Evolutionary conservation across 306 rosid genomes (phyloP).

Genomic region (barrel medic (Medicago truncatula)): MtrunA17r5.0-ANR NC_053046.1:10312501-10313000

Average conservation of each 20-base stretch:
- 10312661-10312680: too few species aligned
- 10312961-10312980: too few species aligned
- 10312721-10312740: slow-evolving; percentile 54
- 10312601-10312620: background rate
- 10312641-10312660: too few species aligned
- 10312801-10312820: slow-evolving; percentile 84
- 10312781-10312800: slow-evolving; percentile 86
- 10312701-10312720: background rate
- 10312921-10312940: background rate
- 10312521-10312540: too few species aligned
- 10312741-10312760: slow-evolving; percentile 70
- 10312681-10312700: background rate
- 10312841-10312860: background rate
- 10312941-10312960: too few species aligned
- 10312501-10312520: too few species aligned
- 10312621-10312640: background rate
- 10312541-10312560: too few species aligned
- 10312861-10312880: background rate
- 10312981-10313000: too few species aligned
- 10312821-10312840: slow-evolving; percentile 48
- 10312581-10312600: too few species aligned
- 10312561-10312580: too few species aligned
- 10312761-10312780: slow-evolving; percentile 76
- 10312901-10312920: background rate
- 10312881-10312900: background rate